A percentile compares a stretch with the other conserved stretches of the same genome.
These are phyloP conservation scores for Pluteus cervinus DNA, from an alignment of 768 basidiomycete species.

Conservation along the genomic window DNA sequence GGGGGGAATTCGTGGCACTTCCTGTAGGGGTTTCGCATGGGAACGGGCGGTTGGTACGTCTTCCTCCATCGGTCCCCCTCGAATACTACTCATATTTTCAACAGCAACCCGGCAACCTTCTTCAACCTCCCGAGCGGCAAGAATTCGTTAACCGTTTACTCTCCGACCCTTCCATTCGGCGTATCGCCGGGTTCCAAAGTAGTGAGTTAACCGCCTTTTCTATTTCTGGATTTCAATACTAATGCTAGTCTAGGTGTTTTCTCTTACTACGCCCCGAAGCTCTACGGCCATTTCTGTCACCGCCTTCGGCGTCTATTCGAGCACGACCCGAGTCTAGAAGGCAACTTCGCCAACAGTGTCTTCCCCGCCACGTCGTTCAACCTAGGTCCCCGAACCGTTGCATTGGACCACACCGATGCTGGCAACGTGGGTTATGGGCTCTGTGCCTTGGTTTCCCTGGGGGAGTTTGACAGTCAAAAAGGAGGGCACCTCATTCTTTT, in stretches of 20 bases:
- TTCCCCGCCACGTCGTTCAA: conserved; percentile 23
- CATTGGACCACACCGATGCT: conserved; percentile 15
- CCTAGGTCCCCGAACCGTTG: conserved; percentile 14
- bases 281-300: conserved; percentile 1
- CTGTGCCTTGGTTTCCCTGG: conserved; percentile 20
- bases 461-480: conserved; percentile 13
- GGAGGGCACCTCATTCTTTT: conserved; percentile 20
- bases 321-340: neutral
- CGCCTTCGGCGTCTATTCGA: neutral
- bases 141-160: too few species aligned
- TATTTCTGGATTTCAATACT: neutral
- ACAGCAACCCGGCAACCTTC: too few species aligned
- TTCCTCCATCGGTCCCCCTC: too few species aligned
- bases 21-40: too few species aligned
- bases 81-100: too few species aligned
- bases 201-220: neutral
- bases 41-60: too few species aligned
- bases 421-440: conserved; percentile 18
- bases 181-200: neutral
- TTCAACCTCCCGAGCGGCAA: too few species aligned
- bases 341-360: conserved; percentile 9
- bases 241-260: conserved; percentile 4
- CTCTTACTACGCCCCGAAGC: conserved; percentile 4
- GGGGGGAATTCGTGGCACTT: too few species aligned
- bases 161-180: neutral